phyloP scores from a whole-genome alignment of 495 filamentous ascomycete genomes.

The Xylaria grammica region DNA sequence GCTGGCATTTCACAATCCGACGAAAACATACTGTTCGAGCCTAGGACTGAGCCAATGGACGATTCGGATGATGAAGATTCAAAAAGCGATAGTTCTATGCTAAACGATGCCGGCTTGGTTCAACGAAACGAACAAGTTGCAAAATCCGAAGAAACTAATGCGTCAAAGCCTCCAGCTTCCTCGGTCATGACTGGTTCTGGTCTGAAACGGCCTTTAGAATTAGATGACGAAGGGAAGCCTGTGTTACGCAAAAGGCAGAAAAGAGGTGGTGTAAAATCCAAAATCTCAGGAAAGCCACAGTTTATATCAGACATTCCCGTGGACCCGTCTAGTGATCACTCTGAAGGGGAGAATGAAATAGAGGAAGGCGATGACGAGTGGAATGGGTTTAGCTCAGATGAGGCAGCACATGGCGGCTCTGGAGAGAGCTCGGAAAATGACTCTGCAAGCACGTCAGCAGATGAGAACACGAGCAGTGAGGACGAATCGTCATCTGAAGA shows the following conservation, averaged over 20 bases:
- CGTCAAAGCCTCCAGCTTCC: background rate
- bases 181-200: conserved; percentile 67
- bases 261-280: conserved; percentile 58
- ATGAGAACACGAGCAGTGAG: conserved; percentile 15
- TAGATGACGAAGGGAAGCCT: conserved; percentile 77
- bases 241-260: conserved; percentile 74
- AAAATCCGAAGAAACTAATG: background rate
- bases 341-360: conserved; percentile 36
- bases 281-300: conserved; percentile 39
- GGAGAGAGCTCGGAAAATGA: conserved; percentile 28
- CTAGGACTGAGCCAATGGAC: conserved; percentile 31
- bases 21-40: conserved; percentile 44
- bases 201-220: conserved; percentile 82
- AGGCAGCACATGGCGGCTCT: conserved; percentile 23
- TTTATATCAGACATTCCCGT: conserved; percentile 55
- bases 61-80: conserved; percentile 40
- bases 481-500: conserved; percentile 26
- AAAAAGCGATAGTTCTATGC: background rate
- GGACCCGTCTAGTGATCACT: conserved; percentile 61
- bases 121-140: background rate
- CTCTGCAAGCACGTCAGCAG: conserved; percentile 15
- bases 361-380: conserved; percentile 42
- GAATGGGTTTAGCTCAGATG: conserved; percentile 43
- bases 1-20: conserved; percentile 58
- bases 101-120: background rate